These are phyloP conservation scores for Thalia dealbata DNA, from an alignment of 176 grass and related monocot species.

Conservation along the genomic window DNA sequence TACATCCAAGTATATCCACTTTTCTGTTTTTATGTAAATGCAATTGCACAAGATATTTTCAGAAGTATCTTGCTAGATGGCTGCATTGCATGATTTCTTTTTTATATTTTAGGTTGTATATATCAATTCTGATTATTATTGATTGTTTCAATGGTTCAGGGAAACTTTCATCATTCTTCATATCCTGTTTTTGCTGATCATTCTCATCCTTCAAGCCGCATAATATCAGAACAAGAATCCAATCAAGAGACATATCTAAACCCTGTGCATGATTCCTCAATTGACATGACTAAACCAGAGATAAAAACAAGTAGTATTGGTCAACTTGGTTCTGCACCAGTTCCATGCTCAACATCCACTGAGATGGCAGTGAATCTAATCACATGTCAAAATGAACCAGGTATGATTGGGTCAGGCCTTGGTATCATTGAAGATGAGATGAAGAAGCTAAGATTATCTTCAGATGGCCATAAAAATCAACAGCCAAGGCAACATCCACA, in stretches of 20 bases:
- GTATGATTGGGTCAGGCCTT: conserved; percentile 23
- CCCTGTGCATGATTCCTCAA: conserved; percentile 30
- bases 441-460: conserved; percentile 42
- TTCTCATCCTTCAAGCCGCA: conserved; percentile 39
- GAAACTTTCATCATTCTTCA: conserved; percentile 31
- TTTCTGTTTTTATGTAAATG: no score
- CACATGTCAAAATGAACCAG: conserved; percentile 34
- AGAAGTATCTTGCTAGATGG: not conserved
- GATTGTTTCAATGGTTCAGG: conserved; percentile 45
- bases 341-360: conserved; percentile 34
- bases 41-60: not conserved
- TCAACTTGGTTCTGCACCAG: not conserved
- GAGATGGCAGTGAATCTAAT: conserved; percentile 22
- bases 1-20: not conserved
- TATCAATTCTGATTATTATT: not conserved
- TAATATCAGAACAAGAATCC: conserved; percentile 24
- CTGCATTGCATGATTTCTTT: not conserved
- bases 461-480: conserved; percentile 10
- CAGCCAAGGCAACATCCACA: not conserved
- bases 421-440: conserved; percentile 33
- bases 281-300: conserved; percentile 27
- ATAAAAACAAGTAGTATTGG: conserved; percentile 24
- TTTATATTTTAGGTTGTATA: not conserved
- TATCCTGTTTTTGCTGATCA: conserved; percentile 42
- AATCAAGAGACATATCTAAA: conserved; percentile 26